These are phyloP conservation scores for Capsicum rhomboideum DNA, from an alignment of 257 asterid genomes.

Conservation along the genomic window DNA sequence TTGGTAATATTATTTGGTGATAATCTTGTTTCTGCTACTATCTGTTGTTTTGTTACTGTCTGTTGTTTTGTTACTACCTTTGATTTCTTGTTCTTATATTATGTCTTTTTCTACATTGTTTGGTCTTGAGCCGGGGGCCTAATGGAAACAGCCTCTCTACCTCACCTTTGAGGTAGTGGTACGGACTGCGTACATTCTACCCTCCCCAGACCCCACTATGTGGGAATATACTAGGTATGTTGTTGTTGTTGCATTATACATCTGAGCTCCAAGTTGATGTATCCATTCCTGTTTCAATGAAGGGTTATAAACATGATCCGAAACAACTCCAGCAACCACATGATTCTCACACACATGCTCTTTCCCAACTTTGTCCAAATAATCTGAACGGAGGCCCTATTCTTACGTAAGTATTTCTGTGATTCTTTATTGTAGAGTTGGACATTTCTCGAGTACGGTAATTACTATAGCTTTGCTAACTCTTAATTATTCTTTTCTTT, in stretches of 20 bases:
- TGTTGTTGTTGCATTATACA: background rate
- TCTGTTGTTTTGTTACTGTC: no score
- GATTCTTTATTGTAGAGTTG: background rate
- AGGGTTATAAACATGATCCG: slow-evolving; percentile 64
- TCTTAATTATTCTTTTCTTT: slow-evolving; percentile 1
- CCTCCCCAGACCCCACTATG: no score
- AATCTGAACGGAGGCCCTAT: slow-evolving; percentile 61
- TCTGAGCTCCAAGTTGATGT: background rate
- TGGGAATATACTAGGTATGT: no score
- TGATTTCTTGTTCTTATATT: no score
- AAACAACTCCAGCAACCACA: slow-evolving; percentile 81
- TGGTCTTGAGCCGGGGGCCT: no score
- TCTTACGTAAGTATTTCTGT: slow-evolving; percentile 60
- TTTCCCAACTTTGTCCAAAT: slow-evolving; percentile 72
- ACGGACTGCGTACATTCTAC: no score
- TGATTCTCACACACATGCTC: slow-evolving; percentile 69
- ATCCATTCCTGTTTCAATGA: slow-evolving; percentile 12
- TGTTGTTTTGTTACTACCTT: no score
- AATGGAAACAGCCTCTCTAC: no score
- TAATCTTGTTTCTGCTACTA: no score
- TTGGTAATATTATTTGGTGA: no score
- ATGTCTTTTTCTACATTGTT: no score
- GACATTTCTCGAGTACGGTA: background rate
- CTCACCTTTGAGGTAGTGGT: no score
- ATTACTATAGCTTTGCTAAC: background rate